Percentiles rank a stretch among this genome's conserved stretches.
These are phyloP conservation scores for Pleurotus platypus DNA, from an alignment of 768 basidiomycete species.

Conservation along the genomic window DNA sequence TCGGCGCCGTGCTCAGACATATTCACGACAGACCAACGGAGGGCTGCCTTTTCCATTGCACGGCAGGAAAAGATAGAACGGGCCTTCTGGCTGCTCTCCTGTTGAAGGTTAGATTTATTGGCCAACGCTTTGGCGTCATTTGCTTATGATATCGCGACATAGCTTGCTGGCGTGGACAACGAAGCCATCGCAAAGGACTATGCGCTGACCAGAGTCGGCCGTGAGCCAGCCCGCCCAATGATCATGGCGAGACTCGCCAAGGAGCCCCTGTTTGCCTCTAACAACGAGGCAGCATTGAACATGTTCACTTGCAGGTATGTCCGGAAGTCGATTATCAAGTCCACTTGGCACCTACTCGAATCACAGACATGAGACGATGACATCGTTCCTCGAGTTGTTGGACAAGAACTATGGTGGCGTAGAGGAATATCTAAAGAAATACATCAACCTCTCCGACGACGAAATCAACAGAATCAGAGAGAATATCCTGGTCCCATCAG, in stretches of 20 bases:
- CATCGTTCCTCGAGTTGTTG: conserved; percentile 60
- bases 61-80: conserved; percentile 83
- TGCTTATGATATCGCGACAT: not conserved
- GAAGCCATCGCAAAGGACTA: conserved; percentile 69
- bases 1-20: conserved; percentile 70
- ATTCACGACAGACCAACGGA: conserved; percentile 66
- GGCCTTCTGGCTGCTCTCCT: conserved; percentile 73
- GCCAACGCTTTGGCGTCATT: not conserved
- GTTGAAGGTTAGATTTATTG: conserved; percentile 47
- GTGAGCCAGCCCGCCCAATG: conserved; percentile 72
- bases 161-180: conserved; percentile 75
- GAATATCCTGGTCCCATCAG: conserved; percentile 44
- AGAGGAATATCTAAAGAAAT: conserved; percentile 55
- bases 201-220: conserved; percentile 71
- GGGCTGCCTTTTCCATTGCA: conserved; percentile 74
- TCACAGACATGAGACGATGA: conserved; percentile 69
- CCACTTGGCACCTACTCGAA: not conserved
- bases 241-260: conserved; percentile 65
- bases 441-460: conserved; percentile 55
- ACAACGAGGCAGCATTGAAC: conserved; percentile 73
- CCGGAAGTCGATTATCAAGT: not conserved
- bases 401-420: conserved; percentile 65
- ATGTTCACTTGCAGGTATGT: conserved; percentile 77
- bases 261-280: conserved; percentile 71
- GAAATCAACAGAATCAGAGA: conserved; percentile 58